Evolutionary conservation across 2,329 filamentous ascomycete species (phyloP), one percentile per base, ranked within the genome.

Genomic region (Purpureocillium takamizusanense): DNA sequence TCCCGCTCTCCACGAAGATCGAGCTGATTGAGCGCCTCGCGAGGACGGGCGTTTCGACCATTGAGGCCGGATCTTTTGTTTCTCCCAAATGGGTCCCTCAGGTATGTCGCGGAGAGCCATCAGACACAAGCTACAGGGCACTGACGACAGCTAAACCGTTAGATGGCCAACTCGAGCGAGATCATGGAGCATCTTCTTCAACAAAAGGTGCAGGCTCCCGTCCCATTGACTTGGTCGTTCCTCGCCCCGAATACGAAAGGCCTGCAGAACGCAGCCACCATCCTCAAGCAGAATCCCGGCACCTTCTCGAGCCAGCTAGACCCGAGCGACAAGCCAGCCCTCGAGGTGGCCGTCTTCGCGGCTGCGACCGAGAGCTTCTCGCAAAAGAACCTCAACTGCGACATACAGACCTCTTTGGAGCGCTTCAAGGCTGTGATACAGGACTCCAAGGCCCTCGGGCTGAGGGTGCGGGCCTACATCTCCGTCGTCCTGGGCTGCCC

Each of bases 21-120:
- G 77, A 88, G 48, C 62, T 94, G 38, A 83, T 94, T 30, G 72
- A 81, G 48, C 68, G 76, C 43, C 65, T 94, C 44, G 76, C 79
- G 27, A 64, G 65, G 45, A 83, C 84, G 1, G 86, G 86, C 0
- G 57, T 92, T 31, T 65, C 66, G 6, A 79, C 79, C 3, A 90
- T 94, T 44, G 86, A 94, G 59, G 80, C 83, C 14, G 87, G 86
- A 1, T 85, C 83, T 1, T 87, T 94, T 53, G 86, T 94, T 9
- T 76, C 83, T 34, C 84, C 86, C 2, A 87, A 85, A 74, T 89
- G 83, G 76, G 81, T 89, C 36, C 86, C 87, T 4, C 87, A 92
- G 70, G 77, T 86, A 51, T 18, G 30, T n/a, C 21, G 18, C 6
- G 21, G 10, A 25, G 21, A 5, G 21, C 6, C 21, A 10, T 10